Evolutionary conservation across 73 alveolate species (phyloP).

Genomic region (Halteria grandinella): DNA sequence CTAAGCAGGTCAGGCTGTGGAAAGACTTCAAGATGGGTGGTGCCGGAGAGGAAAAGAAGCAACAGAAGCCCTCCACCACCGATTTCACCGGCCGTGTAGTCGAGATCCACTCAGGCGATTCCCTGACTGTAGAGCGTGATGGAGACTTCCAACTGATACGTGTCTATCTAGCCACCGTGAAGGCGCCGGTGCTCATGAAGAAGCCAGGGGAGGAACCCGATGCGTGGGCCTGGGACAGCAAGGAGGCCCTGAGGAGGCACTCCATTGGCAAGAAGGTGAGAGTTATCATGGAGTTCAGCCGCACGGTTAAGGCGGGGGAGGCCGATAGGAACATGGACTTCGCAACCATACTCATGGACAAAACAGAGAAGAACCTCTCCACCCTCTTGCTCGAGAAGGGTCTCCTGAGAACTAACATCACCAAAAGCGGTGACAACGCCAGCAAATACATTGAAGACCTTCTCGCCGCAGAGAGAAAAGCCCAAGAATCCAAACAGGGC

Average conservation of each 20-base stretch:
- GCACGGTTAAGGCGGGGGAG: conserved; percentile 52
- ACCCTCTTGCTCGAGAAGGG: conserved; percentile 68
- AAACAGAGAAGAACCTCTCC: conserved; percentile 63
- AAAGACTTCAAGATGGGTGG: conserved; percentile 63
- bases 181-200: conserved; percentile 82
- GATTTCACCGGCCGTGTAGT: conserved; percentile 70
- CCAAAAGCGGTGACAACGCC: conserved; percentile 76
- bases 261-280: conserved; percentile 83
- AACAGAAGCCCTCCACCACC: conserved; percentile 53
- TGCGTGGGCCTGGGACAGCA: conserved; percentile 94
- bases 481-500: conserved; percentile 70
- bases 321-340: conserved; percentile 71
- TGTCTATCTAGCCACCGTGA: conserved; percentile 80
- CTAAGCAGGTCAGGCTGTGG: conserved; percentile 69
- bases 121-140: conserved; percentile 76
- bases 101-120: conserved; percentile 95
- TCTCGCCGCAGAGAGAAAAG: conserved; percentile 72
- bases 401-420: conserved; percentile 60
- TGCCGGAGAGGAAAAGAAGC: conserved; percentile 56
- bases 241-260: conserved; percentile 86
- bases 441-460: conserved; percentile 76
- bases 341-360: conserved; percentile 66
- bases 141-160: conserved; percentile 42
- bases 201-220: conserved; percentile 75
- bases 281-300: conserved; percentile 75